Percentiles rank a stretch among this genome's conserved stretches.
Evolutionary conservation across 1,139 yeast genomes (phyloP).

Genomic region (Suhomyces bribrorum): DNA sequence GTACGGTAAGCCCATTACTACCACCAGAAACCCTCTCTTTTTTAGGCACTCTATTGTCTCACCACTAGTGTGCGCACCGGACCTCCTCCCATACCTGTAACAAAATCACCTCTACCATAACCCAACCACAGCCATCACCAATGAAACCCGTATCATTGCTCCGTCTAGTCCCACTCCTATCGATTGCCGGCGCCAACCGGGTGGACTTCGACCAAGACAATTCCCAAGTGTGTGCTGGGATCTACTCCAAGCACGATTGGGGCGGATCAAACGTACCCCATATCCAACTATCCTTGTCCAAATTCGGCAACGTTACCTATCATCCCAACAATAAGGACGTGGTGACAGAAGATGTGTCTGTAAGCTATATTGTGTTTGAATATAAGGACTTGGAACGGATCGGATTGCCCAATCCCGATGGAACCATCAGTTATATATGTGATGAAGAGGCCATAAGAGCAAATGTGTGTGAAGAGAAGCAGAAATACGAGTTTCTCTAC

Average conservation of each 20-base stretch:
- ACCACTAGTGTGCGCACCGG: too few species aligned
- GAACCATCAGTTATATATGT: constrained; percentile 62
- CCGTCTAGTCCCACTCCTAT: constrained; percentile 1
- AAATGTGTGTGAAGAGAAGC: constrained; percentile 51
- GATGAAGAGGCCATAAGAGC: constrained; percentile 64
- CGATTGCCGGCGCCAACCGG: constrained; percentile 41
- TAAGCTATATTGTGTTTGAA: constrained; percentile 78
- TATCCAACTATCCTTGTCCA: constrained; percentile 50
- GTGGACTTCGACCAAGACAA: constrained; percentile 47
- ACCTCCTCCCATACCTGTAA: too few species aligned
- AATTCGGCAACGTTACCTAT: constrained; percentile 36
- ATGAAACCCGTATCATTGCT: constrained; percentile 5
- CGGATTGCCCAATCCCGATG: constrained; percentile 48
- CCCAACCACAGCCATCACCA: neutral
- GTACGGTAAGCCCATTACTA: too few species aligned
- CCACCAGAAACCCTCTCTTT: too few species aligned
- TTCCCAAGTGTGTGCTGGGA: constrained; percentile 82
- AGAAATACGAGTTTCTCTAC: constrained; percentile 65
- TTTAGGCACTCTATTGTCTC: too few species aligned
- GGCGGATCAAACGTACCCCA: constrained; percentile 72
- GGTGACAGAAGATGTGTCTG: constrained; percentile 37
- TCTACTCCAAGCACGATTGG: constrained; percentile 87
- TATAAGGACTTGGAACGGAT: constrained; percentile 71
- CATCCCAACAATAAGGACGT: constrained; percentile 27
- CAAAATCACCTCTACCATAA: too few species aligned